These are phyloP conservation scores for Debaryomyces singareniensis DNA, from an alignment of 1,139 yeast genomes.

Conservation along the genomic window DNA sequence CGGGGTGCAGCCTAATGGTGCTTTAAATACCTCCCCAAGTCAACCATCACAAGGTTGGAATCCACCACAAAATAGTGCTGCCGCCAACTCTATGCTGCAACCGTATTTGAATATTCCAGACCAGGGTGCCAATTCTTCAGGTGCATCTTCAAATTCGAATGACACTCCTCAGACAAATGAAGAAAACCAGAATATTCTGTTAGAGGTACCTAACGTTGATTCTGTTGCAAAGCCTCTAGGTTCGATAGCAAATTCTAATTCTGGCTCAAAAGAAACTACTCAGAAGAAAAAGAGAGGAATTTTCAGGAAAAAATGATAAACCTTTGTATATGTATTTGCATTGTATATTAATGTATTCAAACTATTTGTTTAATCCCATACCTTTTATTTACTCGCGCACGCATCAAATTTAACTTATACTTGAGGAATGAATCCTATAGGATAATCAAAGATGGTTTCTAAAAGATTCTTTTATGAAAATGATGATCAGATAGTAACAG, in stretches of 20 bases:
- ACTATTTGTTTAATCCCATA: not conserved
- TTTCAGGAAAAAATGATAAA: conserved; percentile 21
- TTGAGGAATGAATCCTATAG: not conserved
- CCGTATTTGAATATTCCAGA: conserved; percentile 17
- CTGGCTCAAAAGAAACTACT: conserved; percentile 8
- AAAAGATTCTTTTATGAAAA: conserved; percentile 45
- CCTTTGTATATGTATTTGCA: not conserved
- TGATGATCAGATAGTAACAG: conserved; percentile 39
- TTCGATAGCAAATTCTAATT: conserved; percentile 15
- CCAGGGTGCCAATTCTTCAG: conserved; percentile 20
- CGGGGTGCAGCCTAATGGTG: not conserved
- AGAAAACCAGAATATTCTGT: not conserved
- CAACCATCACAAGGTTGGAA: conserved; percentile 1
- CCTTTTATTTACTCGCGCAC: conserved; percentile 1
- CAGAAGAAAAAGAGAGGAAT: conserved; percentile 28
- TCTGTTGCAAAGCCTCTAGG: conserved; percentile 31
- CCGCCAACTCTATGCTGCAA: conserved; percentile 2
- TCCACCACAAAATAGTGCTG: not conserved
- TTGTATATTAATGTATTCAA: not conserved
- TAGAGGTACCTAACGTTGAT: conserved; percentile 9
- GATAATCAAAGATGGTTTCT: conserved; percentile 1
- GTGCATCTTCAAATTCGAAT: conserved; percentile 19
- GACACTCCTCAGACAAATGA: conserved; percentile 23
- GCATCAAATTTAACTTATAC: not conserved
- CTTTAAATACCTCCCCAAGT: not conserved